Base-by-base conservation (phyloP, 75 land plant species). In the Cunninghamia lanceolata region DNA sequence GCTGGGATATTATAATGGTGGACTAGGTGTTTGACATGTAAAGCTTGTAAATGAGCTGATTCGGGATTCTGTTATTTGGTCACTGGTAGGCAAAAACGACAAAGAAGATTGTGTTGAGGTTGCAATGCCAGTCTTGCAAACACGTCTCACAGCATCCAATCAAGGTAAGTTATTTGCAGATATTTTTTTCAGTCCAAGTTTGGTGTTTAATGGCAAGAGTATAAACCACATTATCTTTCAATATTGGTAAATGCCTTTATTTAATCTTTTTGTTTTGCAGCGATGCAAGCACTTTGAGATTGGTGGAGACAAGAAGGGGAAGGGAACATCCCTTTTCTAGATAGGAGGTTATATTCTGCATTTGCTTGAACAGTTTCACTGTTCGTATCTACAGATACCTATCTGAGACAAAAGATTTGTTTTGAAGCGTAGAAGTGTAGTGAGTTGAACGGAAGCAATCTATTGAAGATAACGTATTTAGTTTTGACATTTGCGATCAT, bases 231-330 rank as follows among this genome's bases (percentile, higher is more conserved):
- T 53, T 36, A 35, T 82, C 38, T 82, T 32, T 35, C 17, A 1
- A 36, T 21, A 39, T 85, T 13, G n/a, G 9, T 40, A 32, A 28
- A 40, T 42, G 28, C 45, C 10, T 74, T 28, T 39, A 21, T 21
- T 11, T 3, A 46, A 45, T 43, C 10, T 30, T 45, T 43, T 66
- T 52, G n/a, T 66, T 81, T 82, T 85, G 81, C 94, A 93, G 94
- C 87, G 94, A 34, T 93, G 94, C 94, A 93, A 93, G 86, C 94
- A 93, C 74, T 93, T 93, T 85, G 94, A 93, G 70, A 93, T 93
- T 84, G 94, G 94, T 56, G 94, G 94, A 82, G 94, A 93, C 86
- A 93, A 93, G 90, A 93, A 93, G 85, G 94, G 94, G 70, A 93
- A 93, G 87, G 94, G 94, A 40, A 93, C 94, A 36, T 89, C 93